Percentiles rank a stretch among this genome's conserved stretches.
Conservation (phyloP, 495 filamentous ascomycete genomes). For the Lasiosphaeria miniovina region DNA sequence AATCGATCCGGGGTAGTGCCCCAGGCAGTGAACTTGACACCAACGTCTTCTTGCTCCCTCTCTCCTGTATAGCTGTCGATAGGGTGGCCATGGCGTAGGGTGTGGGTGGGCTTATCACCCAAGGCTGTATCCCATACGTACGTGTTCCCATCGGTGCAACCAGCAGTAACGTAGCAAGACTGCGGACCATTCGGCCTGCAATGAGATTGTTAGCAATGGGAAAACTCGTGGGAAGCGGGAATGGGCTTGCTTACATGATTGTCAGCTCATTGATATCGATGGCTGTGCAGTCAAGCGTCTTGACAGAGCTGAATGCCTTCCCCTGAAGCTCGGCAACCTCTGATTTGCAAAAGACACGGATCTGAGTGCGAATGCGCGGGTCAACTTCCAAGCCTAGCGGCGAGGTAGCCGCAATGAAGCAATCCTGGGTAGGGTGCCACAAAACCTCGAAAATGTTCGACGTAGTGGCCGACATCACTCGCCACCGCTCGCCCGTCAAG, state of each 20-base stretch:
- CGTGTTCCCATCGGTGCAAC: slow-evolving; percentile 77
- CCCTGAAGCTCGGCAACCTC: slow-evolving; percentile 27
- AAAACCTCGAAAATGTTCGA: slow-evolving; percentile 77
- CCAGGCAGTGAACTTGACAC: slow-evolving; percentile 80
- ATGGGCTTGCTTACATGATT: slow-evolving; percentile 43
- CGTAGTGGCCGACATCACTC: slow-evolving; percentile 49
- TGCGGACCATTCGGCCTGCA: slow-evolving; percentile 40
- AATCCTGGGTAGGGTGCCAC: slow-evolving; percentile 64
- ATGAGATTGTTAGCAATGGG: neutral
- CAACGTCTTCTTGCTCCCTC: slow-evolving; percentile 70
- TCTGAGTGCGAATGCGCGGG: slow-evolving; percentile 45
- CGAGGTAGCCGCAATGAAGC: slow-evolving; percentile 62
- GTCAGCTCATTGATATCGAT: slow-evolving; percentile 85
- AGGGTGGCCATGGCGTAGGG: slow-evolving; percentile 65
- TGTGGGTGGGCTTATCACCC: slow-evolving; percentile 55
- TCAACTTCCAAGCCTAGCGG: slow-evolving; percentile 43
- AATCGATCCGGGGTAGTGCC: slow-evolving; percentile 64
- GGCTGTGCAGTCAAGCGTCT: slow-evolving; percentile 67
- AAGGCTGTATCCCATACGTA: slow-evolving; percentile 82
- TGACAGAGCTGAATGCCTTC: slow-evolving; percentile 35
- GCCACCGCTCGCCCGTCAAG: slow-evolving; percentile 42
- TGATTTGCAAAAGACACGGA: slow-evolving; percentile 41
- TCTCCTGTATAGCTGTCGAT: slow-evolving; percentile 59
- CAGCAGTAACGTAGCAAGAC: slow-evolving; percentile 67
- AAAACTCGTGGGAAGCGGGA: slow-evolving; percentile 33